Evolutionary conservation across 2,329 filamentous ascomycete genomes (phyloP).

Genomic region (Capronia americana): DNA sequence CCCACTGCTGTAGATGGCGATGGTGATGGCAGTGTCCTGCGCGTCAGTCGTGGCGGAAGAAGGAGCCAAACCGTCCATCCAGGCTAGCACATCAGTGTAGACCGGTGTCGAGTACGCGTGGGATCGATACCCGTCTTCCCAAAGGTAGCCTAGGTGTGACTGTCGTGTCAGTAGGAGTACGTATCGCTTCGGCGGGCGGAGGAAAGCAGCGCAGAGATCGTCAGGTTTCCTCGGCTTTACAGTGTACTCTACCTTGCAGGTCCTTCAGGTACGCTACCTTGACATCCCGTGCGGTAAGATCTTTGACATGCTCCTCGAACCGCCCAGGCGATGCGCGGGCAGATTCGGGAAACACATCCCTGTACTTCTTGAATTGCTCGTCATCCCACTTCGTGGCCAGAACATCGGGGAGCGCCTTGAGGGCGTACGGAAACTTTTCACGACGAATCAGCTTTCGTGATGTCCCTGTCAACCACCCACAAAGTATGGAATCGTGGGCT

Average conservation of each 20-base stretch:
- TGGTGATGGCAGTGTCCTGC: not conserved
- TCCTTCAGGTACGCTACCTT: conserved; percentile 38
- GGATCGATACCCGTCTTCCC: conserved; percentile 34
- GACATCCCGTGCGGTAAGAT: conserved; percentile 34
- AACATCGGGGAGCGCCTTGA: conserved; percentile 33
- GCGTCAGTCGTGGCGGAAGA: not conserved
- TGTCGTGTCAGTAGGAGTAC: not conserved
- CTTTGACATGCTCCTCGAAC: conserved; percentile 32
- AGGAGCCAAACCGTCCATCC: conserved; percentile 23
- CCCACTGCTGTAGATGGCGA: conserved; percentile 37
- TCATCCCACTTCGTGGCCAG: conserved; percentile 31
- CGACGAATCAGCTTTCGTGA: not conserved
- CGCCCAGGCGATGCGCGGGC: conserved; percentile 27
- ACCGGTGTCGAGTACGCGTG: conserved; percentile 33
- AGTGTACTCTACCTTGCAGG: conserved; percentile 31
- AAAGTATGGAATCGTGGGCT: not conserved
- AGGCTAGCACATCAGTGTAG: conserved; percentile 29
- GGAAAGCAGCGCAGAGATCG: not conserved
- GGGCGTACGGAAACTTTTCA: conserved; percentile 35
- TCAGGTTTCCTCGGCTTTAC: not conserved
- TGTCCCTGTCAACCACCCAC: not conserved
- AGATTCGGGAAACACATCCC: conserved; percentile 32
- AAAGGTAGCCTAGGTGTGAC: conserved; percentile 31
- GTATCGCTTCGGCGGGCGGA: not conserved
- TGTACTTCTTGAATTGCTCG: conserved; percentile 28